phyloP scores from a whole-genome alignment of 2,329 filamentous ascomycete genomes.

The Colletotrichum cereale region DNA sequence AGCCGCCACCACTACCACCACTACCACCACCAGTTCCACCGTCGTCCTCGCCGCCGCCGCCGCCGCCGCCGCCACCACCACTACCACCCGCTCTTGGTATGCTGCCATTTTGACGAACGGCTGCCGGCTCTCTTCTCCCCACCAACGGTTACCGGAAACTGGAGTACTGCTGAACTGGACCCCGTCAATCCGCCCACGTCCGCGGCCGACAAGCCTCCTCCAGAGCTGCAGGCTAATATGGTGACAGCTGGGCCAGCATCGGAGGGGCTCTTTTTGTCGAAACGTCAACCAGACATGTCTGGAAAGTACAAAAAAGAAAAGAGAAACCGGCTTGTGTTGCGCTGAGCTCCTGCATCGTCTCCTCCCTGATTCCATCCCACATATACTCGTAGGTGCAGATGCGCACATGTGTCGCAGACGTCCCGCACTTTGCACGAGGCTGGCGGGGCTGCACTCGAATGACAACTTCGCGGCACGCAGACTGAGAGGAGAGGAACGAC shows the following conservation, averaged over 20 bases:
- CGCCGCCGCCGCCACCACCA: not conserved
- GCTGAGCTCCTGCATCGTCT: conserved; percentile 8
- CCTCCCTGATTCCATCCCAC: conserved; percentile 23
- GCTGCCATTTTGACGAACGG: not conserved
- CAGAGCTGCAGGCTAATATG: conserved; percentile 6
- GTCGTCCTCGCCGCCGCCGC: too few species aligned
- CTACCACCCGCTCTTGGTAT: not conserved
- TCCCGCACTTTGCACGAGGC: conserved; percentile 32
- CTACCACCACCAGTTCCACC: not conserved
- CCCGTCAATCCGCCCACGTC: not conserved
- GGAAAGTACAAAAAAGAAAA: not conserved
- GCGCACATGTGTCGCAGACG: conserved; percentile 25
- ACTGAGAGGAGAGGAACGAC: conserved; percentile 8
- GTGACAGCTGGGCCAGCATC: not conserved
- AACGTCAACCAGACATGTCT: not conserved
- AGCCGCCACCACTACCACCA: not conserved
- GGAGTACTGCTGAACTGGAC: not conserved
- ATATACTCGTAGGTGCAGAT: not conserved
- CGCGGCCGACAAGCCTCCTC: conserved; percentile 21
- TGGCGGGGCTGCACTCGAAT: conserved; percentile 29
- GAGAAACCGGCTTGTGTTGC: not conserved
- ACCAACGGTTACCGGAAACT: not conserved
- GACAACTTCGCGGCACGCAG: conserved; percentile 5
- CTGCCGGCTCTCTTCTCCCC: not conserved
- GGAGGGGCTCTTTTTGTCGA: conserved; percentile 2